A percentile compares a stretch with the other conserved stretches of the same genome.
Conservation (phyloP, 108 stramenopile genomes). For the Pseudonitzschia delicatissima region DNA sequence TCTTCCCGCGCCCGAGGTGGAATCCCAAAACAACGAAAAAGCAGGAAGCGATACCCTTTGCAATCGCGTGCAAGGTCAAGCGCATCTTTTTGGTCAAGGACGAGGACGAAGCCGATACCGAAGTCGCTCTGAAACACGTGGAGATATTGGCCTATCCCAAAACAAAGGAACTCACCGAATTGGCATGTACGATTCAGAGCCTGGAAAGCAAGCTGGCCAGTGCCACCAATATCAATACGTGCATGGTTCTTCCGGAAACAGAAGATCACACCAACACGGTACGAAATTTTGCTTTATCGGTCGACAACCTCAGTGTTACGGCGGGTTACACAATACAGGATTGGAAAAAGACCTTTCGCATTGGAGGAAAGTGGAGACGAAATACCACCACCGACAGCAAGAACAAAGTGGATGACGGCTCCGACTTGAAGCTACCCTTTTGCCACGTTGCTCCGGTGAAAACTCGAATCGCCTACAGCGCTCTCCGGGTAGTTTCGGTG, state of each 20-base stretch:
- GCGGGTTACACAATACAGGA: neutral
- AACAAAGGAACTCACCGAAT: neutral
- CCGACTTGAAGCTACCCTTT: neutral
- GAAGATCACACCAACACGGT: neutral
- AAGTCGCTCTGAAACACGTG: neutral
- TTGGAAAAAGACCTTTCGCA: neutral
- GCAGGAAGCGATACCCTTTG: neutral
- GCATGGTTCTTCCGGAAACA: neutral
- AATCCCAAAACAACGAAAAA: neutral
- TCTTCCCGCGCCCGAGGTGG: neutral
- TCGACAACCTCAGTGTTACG: neutral
- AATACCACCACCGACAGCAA: neutral
- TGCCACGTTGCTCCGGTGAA: slow-evolving; percentile 2
- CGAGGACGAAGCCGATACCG: neutral
- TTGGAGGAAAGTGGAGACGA: neutral
- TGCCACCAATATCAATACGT: neutral
- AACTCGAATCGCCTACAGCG: neutral
- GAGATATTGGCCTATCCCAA: neutral
- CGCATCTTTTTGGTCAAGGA: neutral
- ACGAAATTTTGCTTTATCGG: neutral
- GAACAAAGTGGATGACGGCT: neutral
- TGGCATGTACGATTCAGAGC: neutral
- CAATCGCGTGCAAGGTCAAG: neutral
- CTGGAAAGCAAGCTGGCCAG: neutral
- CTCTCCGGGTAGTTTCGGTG: slow-evolving; percentile 1